Base-by-base conservation (phyloP, 2,329 filamentous ascomycete species). In the Botrytis pseudocinerea region DNA sequence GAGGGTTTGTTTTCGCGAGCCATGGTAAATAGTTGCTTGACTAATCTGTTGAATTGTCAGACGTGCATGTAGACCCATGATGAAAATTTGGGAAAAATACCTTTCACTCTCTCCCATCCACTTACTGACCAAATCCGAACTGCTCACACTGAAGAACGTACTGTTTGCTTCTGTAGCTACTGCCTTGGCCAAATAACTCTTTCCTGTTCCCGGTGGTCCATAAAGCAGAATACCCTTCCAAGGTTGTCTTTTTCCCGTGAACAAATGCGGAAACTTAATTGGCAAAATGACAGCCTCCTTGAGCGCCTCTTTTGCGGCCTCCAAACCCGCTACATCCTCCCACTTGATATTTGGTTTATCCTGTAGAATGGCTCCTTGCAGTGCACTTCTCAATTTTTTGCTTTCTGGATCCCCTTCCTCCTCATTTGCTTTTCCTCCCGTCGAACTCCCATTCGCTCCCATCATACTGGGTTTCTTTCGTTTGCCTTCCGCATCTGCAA, bases 21-120 rank as follows among this genome's bases (percentile, higher is more conserved):
- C 93, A 99, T 98, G 78, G 92, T 94, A 85, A 99, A 99, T 18
- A 99, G 88, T 76, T 97, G 93, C 81, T 98, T 98, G 73, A 99
- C 96, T 78, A 99, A 88, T 80, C 75, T 76, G 69, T 57, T 46
- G 20, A 44, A 12, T 35, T 16, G 68, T 78, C 51, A 77, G 73
- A 64, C 32, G 46, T 65, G 16, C 7, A 22, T 35, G 28, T 12
- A n/a, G 9, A 18, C 22, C 32, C 20, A 48, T 32, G 28, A n/a
- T 35, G 22, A 9, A 32, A 42, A 59, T 38, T 28, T 20, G 18
- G 10, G 2, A 40, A 32, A 78, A 86, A 66, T 85, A 97, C 93
- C 94, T 90, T 89, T 99, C 96, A 86, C 93, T 97, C 84, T 99
- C 96, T 85, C 96, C 96, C 96, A 99, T 99, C 96, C 96, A 99